Evolutionary conservation across 805 yeast genomes (phyloP).

Genomic region (Yueomyces sinensis): DNA sequence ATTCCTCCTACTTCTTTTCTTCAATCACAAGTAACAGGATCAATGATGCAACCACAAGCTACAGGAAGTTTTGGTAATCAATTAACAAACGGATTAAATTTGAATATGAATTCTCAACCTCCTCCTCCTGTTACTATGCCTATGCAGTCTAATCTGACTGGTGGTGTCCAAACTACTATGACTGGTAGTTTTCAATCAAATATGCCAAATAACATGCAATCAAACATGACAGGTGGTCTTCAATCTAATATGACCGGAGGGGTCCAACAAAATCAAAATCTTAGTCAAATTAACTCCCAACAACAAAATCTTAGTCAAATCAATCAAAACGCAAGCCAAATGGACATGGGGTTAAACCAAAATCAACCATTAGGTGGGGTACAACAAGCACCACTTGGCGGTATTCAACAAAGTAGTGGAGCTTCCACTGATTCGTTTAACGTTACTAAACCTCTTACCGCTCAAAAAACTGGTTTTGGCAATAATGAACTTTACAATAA

Average conservation of each 20-base stretch:
- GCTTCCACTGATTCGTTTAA: constrained; percentile 8
- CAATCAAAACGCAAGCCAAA: no score
- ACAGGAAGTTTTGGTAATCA: constrained; percentile 40
- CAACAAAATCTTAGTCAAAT: neutral
- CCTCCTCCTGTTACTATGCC: constrained; percentile 20
- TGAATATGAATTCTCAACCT: constrained; percentile 8
- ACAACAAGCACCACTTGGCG: constrained; percentile 48
- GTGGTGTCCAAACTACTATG: neutral
- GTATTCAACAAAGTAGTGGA: constrained; percentile 31
- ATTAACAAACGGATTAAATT: constrained; percentile 5
- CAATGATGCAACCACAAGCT: constrained; percentile 29
- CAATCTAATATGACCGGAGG: constrained; percentile 6
- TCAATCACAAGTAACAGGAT: constrained; percentile 1
- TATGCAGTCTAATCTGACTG: neutral
- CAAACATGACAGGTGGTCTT: constrained; percentile 22
- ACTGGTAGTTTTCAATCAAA: neutral
- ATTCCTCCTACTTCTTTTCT: constrained; percentile 21
- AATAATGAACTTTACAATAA: constrained; percentile 26
- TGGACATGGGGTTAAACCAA: neutral
- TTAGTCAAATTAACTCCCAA: constrained; percentile 28
- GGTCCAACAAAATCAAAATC: constrained; percentile 24
- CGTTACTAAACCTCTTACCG: constrained; percentile 22
- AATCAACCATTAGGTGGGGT: constrained; percentile 16
- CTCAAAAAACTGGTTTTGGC: constrained; percentile 32
- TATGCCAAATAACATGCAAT: neutral